phyloP scores from a whole-genome alignment of 1,139 yeast species.

The Arxiozyma bovina region DNA sequence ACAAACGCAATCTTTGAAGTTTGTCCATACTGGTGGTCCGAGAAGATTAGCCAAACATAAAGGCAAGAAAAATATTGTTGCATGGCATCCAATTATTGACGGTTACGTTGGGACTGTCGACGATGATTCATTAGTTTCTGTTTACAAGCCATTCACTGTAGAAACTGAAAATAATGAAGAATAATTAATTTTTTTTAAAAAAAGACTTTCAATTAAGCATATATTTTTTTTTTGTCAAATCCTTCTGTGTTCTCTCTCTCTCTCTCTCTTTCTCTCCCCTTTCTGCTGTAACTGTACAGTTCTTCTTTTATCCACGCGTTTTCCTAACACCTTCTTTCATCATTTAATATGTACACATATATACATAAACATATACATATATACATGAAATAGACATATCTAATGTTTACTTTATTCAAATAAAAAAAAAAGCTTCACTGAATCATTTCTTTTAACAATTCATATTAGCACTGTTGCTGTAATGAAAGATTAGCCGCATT shows the following conservation, averaged over 20 bases:
- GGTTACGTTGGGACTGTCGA: conserved; percentile 25
- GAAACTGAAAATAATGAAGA: conserved; percentile 3
- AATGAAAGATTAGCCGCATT: no score
- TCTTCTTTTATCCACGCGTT: background rate
- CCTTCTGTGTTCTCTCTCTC: no score
- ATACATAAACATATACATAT: no score
- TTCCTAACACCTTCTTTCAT: background rate
- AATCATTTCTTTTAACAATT: background rate
- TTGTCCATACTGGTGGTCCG: conserved; percentile 24
- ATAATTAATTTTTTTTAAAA: background rate
- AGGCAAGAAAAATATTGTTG: conserved; percentile 20
- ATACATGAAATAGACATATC: background rate
- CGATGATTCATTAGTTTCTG: conserved; percentile 21
- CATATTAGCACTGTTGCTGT: no score
- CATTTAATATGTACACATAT: background rate
- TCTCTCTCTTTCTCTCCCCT: background rate
- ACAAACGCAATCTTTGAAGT: conserved; percentile 19
- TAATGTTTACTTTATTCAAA: background rate
- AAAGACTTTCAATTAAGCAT: background rate
- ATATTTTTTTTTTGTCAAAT: no score
- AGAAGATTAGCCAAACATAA: conserved; percentile 13
- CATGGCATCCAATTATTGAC: conserved; percentile 23
- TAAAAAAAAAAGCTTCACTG: no score
- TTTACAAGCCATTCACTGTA: conserved; percentile 20
- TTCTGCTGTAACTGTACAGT: no score